Evolutionary conservation across 352 stramenopile genomes (phyloP).

Genomic region (Phytophthora aleatoria): DNA sequence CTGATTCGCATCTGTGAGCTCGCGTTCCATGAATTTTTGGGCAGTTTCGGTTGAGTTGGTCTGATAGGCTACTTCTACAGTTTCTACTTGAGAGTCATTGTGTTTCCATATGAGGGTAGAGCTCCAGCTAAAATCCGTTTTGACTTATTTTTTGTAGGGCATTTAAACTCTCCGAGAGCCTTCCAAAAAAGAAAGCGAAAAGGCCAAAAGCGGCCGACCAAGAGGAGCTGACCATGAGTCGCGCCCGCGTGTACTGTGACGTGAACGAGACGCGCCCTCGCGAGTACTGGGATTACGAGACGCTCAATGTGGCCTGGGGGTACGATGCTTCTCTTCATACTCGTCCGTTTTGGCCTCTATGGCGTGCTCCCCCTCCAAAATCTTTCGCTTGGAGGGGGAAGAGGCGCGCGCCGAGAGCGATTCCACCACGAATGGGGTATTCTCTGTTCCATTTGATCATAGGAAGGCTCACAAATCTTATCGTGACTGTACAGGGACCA

Average conservation of each 20-base stretch:
- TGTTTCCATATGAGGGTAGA: neutral
- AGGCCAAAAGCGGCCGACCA: constrained; percentile 21
- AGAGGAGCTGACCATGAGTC: constrained; percentile 53
- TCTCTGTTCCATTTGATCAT: neutral
- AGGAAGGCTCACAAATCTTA: constrained; percentile 17
- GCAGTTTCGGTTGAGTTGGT: no score
- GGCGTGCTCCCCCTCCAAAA: constrained; percentile 16
- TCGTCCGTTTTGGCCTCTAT: neutral
- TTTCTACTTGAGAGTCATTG: neutral
- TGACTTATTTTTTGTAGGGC: constrained; percentile 21
- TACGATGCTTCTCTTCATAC: constrained; percentile 32
- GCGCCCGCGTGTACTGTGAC: constrained; percentile 92
- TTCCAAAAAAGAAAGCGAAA: constrained; percentile 37
- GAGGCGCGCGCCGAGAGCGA: neutral
- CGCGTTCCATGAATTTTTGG: no score
- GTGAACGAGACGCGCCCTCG: constrained; percentile 95
- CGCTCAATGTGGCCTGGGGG: constrained; percentile 97
- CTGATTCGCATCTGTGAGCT: no score
- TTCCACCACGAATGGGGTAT: neutral
- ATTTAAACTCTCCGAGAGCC: constrained; percentile 24
- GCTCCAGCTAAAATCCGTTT: neutral
- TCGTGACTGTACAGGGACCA: constrained; percentile 82
- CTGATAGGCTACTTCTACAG: neutral
- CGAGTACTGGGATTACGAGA: constrained; percentile 99
- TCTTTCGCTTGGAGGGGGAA: constrained; percentile 19